These are phyloP conservation scores for Annulohypoxylon stygium DNA, from an alignment of 495 filamentous ascomycete genomes.

Conservation along the genomic window DNA sequence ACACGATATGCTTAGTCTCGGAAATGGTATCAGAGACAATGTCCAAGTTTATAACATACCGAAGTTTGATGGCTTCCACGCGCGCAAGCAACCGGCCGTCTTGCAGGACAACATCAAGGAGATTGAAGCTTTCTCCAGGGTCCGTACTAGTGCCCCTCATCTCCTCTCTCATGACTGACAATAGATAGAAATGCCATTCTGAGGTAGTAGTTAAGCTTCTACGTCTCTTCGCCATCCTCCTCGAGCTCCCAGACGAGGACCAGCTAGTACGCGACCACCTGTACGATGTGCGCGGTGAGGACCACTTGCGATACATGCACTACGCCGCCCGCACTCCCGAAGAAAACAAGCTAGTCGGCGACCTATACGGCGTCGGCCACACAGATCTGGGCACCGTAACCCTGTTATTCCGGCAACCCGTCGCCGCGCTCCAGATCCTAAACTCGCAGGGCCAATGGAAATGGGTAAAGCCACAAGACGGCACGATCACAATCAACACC, in stretches of 20 bases:
- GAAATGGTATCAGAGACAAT: conserved; percentile 63
- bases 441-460: conserved; percentile 63
- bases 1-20: conserved; percentile 47
- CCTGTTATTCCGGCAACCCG: conserved; percentile 66
- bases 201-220: conserved; percentile 65
- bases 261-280: conserved; percentile 62
- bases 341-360: conserved; percentile 61
- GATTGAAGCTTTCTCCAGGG: conserved; percentile 60
- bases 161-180: not conserved
- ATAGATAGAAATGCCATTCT: conserved; percentile 60
- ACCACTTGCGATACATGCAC: conserved; percentile 67
- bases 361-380: conserved; percentile 58
- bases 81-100: conserved; percentile 56
- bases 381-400: conserved; percentile 70
- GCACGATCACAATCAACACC: conserved; percentile 67
- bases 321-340: conserved; percentile 60
- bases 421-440: conserved; percentile 64
- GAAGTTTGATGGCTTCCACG: conserved; percentile 62
- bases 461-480: conserved; percentile 63
- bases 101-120: conserved; percentile 50
- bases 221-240: conserved; percentile 65
- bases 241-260: conserved; percentile 64
- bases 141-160: conserved; percentile 23
- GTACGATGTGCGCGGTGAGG: conserved; percentile 63
- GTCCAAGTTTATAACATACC: conserved; percentile 66